These are phyloP conservation scores for Rhizopus stolonifer DNA, from an alignment of 371 early-diverging fungal genomes.

Conservation along the genomic window DNA sequence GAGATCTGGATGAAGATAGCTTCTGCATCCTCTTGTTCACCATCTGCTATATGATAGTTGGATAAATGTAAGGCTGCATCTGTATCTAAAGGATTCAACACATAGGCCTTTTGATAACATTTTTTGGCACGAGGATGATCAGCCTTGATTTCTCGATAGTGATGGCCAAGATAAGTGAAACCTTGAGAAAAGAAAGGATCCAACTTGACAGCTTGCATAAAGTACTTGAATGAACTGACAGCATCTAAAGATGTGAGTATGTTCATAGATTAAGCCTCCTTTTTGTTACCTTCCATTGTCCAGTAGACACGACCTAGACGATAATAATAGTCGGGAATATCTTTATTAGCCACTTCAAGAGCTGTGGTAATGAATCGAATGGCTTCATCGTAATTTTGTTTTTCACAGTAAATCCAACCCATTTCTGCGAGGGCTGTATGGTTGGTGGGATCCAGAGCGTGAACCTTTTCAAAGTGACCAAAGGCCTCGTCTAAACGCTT, in stretches of 20 bases:
- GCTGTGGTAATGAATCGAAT: slow-evolving; percentile 55
- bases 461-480: slow-evolving; percentile 50
- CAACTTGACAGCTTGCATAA: slow-evolving; percentile 73
- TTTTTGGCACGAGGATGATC: slow-evolving; percentile 72
- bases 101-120: slow-evolving; percentile 78
- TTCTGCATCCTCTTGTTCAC: slow-evolving; percentile 56
- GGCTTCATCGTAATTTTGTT: slow-evolving; percentile 55
- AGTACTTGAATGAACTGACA: slow-evolving; percentile 61
- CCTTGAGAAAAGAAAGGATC: slow-evolving; percentile 67
- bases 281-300: slow-evolving; percentile 66
- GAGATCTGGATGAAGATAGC: slow-evolving; percentile 52
- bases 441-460: slow-evolving; percentile 44
- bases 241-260: slow-evolving; percentile 54
- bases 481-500: slow-evolving; percentile 57
- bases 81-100: slow-evolving; percentile 65
- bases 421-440: slow-evolving; percentile 55
- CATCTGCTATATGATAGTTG: slow-evolving; percentile 56
- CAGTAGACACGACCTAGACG: slow-evolving; percentile 80
- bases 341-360: slow-evolving; percentile 40
- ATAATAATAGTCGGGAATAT: slow-evolving; percentile 57
- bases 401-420: slow-evolving; percentile 65
- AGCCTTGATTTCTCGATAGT: slow-evolving; percentile 66
- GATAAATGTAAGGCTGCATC: slow-evolving; percentile 70
- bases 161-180: slow-evolving; percentile 81
- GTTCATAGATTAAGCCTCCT: no score